Percentiles rank a stretch among this genome's conserved stretches.
Evolutionary conservation across 306 rosid species (phyloP).

Genomic region (Acacia crassicarpa): DNA sequence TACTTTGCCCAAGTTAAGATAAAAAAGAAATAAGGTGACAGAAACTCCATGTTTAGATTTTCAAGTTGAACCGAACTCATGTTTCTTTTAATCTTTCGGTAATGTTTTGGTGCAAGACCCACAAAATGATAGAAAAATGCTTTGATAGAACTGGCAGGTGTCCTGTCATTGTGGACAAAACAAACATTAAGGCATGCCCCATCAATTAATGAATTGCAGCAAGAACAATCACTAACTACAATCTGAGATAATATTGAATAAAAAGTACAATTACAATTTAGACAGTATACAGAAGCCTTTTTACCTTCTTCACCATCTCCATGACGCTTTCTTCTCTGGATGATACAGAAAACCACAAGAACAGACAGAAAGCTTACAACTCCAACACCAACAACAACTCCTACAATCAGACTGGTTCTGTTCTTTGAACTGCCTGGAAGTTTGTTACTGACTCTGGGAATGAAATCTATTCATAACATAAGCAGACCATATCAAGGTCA

Average conservation of each 20-base stretch:
- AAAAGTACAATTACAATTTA: background rate
- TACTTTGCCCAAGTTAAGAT: background rate
- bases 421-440: conserved; percentile 50
- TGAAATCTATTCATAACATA: conserved; percentile 53
- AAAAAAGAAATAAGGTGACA: background rate
- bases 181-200: conserved; percentile 2
- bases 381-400: conserved; percentile 66
- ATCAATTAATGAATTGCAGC: background rate
- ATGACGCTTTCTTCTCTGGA: conserved; percentile 47
- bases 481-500: conserved; percentile 16
- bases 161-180: background rate
- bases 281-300: background rate
- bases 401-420: conserved; percentile 55
- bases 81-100: background rate
- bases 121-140: background rate
- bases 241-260: background rate
- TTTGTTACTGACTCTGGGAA: conserved; percentile 53
- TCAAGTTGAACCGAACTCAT: background rate
- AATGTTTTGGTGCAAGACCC: background rate
- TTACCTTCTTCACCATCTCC: conserved; percentile 57
- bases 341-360: conserved; percentile 33
- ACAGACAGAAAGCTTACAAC: conserved; percentile 42
- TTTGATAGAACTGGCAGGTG: background rate
- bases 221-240: background rate
- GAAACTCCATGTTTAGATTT: background rate